These are phyloP conservation scores for Viridothelium virens DNA, from an alignment of 495 filamentous ascomycete species.

Conservation along the genomic window DNA sequence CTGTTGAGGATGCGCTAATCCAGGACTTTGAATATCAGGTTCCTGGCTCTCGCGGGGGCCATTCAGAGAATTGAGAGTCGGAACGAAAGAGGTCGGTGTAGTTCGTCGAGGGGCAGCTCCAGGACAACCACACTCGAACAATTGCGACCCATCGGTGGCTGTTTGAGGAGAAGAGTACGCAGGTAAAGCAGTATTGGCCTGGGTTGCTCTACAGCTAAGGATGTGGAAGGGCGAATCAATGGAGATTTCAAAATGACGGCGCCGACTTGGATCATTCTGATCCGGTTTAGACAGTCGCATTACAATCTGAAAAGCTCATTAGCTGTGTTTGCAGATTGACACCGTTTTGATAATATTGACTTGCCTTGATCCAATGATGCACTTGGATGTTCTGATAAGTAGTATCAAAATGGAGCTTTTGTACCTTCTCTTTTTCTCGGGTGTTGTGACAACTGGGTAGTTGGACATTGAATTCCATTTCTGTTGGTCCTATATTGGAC, in stretches of 20 bases:
- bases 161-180: constrained; percentile 64
- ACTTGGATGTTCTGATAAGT: constrained; percentile 96
- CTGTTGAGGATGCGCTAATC: constrained; percentile 33
- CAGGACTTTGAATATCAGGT: constrained; percentile 31
- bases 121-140: constrained; percentile 69
- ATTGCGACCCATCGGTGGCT: constrained; percentile 38
- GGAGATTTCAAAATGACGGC: constrained; percentile 95
- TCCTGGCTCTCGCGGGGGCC: constrained; percentile 17
- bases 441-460: constrained; percentile 86
- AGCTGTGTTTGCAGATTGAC: constrained; percentile 12
- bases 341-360: constrained; percentile 15
- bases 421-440: constrained; percentile 62
- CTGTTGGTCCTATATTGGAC: constrained; percentile 71
- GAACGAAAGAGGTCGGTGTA: constrained; percentile 39
- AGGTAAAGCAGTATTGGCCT: constrained; percentile 82
- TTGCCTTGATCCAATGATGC: constrained; percentile 98
- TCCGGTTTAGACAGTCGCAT: constrained; percentile 90
- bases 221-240: constrained; percentile 97
- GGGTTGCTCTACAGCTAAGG: constrained; percentile 85
- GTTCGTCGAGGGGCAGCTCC: constrained; percentile 48
- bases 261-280: constrained; percentile 66
- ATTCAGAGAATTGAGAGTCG: constrained; percentile 35
- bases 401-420: constrained; percentile 82
- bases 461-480: constrained; percentile 96
- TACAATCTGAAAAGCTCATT: constrained; percentile 63